phyloP scores from a whole-genome alignment of 106 monocot genomes.

The Dendrobium nobile region DNA sequence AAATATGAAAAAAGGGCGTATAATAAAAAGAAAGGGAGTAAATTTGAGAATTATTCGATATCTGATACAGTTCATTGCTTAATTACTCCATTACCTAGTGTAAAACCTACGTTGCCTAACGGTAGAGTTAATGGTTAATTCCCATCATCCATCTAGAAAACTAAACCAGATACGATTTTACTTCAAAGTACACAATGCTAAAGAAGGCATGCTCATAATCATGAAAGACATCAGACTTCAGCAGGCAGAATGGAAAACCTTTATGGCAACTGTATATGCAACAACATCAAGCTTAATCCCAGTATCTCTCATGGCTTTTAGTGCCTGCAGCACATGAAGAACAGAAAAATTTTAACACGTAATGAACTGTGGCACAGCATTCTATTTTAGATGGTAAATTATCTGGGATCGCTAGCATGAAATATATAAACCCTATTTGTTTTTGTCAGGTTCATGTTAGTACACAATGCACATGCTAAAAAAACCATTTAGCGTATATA shows the following conservation, averaged over 20 bases:
- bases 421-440: neutral
- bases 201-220: neutral
- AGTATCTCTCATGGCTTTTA: slow-evolving; percentile 53
- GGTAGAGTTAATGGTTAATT: neutral
- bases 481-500: too few relatives aligned
- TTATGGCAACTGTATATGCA: slow-evolving; percentile 87
- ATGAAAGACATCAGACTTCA: neutral
- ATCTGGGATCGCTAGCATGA: neutral
- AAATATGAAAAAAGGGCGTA: neutral
- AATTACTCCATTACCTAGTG: neutral
- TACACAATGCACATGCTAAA: neutral
- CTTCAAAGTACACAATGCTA: neutral
- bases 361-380: neutral
- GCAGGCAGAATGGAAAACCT: slow-evolving; percentile 35
- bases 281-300: slow-evolving; percentile 83
- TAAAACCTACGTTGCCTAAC: neutral
- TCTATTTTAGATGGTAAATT: neutral
- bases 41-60: neutral
- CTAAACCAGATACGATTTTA: neutral
- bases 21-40: neutral
- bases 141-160: neutral
- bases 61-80: neutral
- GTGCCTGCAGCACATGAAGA: slow-evolving; percentile 39
- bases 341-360: neutral
- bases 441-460: neutral